Evolutionary conservation across 768 basidiomycete genomes (phyloP).

Genomic region (Floccularia luteovirens): DNA sequence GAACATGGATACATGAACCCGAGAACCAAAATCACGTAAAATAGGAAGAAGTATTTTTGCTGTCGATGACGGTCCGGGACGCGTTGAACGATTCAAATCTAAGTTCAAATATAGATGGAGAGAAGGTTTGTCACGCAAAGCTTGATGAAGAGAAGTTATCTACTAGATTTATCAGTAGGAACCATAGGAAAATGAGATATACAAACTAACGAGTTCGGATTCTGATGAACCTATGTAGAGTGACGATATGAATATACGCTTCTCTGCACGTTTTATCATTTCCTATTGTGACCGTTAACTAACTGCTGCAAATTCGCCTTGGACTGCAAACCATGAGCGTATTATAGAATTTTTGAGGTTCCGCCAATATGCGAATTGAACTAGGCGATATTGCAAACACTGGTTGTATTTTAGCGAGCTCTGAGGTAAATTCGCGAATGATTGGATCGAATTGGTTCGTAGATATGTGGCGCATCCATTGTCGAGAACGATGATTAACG

Average conservation of each 20-base stretch:
- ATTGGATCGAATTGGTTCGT: conserved; percentile 21
- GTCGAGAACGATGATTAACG: neutral
- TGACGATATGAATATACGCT: conserved; percentile 83
- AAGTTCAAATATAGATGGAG: conserved; percentile 68
- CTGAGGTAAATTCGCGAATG: conserved; percentile 26
- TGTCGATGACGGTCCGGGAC: conserved; percentile 65
- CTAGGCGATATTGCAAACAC: conserved; percentile 35
- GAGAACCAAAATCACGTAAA: conserved; percentile 57
- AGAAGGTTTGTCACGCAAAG: conserved; percentile 49
- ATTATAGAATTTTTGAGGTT: conserved; percentile 53
- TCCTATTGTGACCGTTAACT: conserved; percentile 32
- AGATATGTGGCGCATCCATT: conserved; percentile 17
- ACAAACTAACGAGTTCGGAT: conserved; percentile 58
- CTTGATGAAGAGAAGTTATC: conserved; percentile 59
- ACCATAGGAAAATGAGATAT: neutral
- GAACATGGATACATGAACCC: conserved; percentile 77
- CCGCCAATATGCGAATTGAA: conserved; percentile 44
- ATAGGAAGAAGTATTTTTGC: conserved; percentile 66
- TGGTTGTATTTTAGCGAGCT: conserved; percentile 35
- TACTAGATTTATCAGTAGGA: conserved; percentile 19
- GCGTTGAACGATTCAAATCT: conserved; percentile 76
- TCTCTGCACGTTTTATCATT: conserved; percentile 70
- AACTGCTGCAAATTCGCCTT: neutral
- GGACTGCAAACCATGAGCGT: conserved; percentile 40
- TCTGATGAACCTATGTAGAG: conserved; percentile 84